A percentile compares a stretch with the other conserved stretches of the same genome.
phyloP scores from a whole-genome alignment of 192 early-diverging fungal genomes.

The Umbelopsis vinacea region DNA sequence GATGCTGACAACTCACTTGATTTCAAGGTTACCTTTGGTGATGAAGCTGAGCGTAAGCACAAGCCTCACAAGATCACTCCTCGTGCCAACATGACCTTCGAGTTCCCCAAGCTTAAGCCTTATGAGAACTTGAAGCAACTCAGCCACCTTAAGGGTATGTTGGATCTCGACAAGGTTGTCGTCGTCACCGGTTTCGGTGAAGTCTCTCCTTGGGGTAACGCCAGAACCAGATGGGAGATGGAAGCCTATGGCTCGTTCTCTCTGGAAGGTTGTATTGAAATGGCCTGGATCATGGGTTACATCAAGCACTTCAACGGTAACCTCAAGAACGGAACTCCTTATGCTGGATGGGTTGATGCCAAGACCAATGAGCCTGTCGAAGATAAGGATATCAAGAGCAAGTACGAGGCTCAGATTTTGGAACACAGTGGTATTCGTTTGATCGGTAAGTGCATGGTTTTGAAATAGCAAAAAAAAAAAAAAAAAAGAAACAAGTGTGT shows the following conservation, averaged over 20 bases:
- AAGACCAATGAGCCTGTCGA: conserved; percentile 83
- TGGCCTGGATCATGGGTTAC: conserved; percentile 98
- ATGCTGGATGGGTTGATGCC: conserved; percentile 94
- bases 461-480: neutral
- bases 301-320: conserved; percentile 88
- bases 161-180: conserved; percentile 91
- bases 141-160: conserved; percentile 67
- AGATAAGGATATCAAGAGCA: conserved; percentile 86
- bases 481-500: neutral
- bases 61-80: conserved; percentile 73
- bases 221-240: conserved; percentile 96
- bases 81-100: conserved; percentile 85
- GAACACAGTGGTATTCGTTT: conserved; percentile 92
- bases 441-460: conserved; percentile 52
- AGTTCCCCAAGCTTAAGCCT: conserved; percentile 72
- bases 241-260: conserved; percentile 89
- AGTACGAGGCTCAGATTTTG: conserved; percentile 88
- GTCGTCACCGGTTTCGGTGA: conserved; percentile 94
- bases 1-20: conserved; percentile 78
- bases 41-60: conserved; percentile 66
- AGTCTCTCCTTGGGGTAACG: conserved; percentile 89
- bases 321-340: conserved; percentile 75
- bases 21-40: conserved; percentile 75
- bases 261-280: conserved; percentile 91
- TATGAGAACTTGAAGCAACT: conserved; percentile 70